phyloP scores from a whole-genome alignment of 257 asterid species.

The Thymus quinquecostatus region DNA sequence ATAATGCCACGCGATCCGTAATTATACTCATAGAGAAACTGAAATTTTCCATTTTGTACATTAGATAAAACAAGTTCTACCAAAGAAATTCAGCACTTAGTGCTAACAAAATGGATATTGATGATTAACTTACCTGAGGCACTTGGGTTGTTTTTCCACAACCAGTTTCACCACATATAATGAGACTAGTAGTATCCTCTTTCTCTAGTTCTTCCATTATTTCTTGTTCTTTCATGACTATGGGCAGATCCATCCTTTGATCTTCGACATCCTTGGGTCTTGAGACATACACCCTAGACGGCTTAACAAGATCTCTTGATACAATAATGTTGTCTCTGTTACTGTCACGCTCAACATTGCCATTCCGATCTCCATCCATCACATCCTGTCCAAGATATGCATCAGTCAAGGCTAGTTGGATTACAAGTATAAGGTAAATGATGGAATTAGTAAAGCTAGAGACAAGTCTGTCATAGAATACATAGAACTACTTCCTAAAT shows the following conservation, averaged over 20 bases:
- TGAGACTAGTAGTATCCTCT: constrained; percentile 55
- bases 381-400: constrained; percentile 44
- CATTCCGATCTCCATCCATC: constrained; percentile 32
- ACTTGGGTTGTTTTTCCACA: constrained; percentile 99
- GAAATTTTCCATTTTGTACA: constrained; percentile 38
- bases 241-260: constrained; percentile 77
- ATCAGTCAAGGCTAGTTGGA: constrained; percentile 22
- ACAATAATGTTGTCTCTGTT: constrained; percentile 32
- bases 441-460: background rate
- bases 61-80: constrained; percentile 13
- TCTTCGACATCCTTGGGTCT: constrained; percentile 80
- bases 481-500: background rate
- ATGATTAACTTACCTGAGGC: constrained; percentile 75
- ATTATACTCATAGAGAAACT: constrained; percentile 97
- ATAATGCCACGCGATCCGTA: constrained; percentile 85
- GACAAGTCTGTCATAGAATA: background rate
- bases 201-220: constrained; percentile 85
- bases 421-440: background rate
- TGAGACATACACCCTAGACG: constrained; percentile 67
- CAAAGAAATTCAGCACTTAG: background rate
- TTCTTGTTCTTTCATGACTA: constrained; percentile 98
- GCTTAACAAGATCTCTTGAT: constrained; percentile 44
- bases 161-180: constrained; percentile 96
- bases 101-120: constrained; percentile 11
- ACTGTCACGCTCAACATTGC: constrained; percentile 30